phyloP scores from a whole-genome alignment of 805 yeast genomes.

The Monosporozyma unispora region DNA sequence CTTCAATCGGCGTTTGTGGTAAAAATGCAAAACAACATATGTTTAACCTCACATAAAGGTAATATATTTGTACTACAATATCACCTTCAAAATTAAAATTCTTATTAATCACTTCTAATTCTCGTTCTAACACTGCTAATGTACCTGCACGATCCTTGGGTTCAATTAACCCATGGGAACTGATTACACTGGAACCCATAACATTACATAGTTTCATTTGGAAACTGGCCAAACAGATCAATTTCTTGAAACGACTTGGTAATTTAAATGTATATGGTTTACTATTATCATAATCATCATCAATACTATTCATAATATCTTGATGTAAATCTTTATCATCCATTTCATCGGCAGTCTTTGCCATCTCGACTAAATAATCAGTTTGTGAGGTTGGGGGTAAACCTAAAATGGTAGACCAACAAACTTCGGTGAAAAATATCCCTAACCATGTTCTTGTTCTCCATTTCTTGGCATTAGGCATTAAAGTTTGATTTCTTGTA shows the following conservation, averaged over 20 bases:
- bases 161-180: conserved; percentile 84
- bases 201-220: conserved; percentile 76
- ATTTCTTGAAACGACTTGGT: conserved; percentile 63
- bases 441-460: conserved; percentile 89
- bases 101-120: conserved; percentile 61
- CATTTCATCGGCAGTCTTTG: conserved; percentile 47
- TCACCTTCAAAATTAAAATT: conserved; percentile 57
- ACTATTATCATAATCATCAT: conserved; percentile 16
- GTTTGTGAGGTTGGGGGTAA: conserved; percentile 80
- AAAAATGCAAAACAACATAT: conserved; percentile 83
- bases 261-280: conserved; percentile 23
- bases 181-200: conserved; percentile 77
- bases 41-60: conserved; percentile 67
- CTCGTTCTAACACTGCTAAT: conserved; percentile 66
- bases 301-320: conserved; percentile 7
- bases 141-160: conserved; percentile 77
- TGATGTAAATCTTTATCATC: conserved; percentile 7
- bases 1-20: conserved; percentile 83
- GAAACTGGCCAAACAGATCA: conserved; percentile 67
- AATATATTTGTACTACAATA: conserved; percentile 65
- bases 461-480: conserved; percentile 91
- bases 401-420: conserved; percentile 83
- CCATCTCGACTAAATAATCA: conserved; percentile 73
- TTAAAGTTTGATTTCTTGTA: conserved; percentile 76
- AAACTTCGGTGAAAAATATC: conserved; percentile 78